These are phyloP conservation scores for Cynara cardunculus DNA, from an alignment of 129 eudicot genomes.

Conservation along the genomic window DNA sequence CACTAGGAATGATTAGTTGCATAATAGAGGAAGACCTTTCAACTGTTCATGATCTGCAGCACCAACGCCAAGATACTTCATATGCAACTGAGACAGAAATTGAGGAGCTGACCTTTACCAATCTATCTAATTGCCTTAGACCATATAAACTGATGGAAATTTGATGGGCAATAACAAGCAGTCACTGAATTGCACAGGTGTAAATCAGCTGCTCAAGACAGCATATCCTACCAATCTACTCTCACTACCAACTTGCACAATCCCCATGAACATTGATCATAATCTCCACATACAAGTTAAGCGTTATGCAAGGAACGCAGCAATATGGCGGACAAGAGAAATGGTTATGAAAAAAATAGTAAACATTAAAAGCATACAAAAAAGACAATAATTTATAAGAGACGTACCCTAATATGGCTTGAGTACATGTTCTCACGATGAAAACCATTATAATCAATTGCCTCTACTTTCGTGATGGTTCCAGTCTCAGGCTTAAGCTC, in stretches of 20 bases:
- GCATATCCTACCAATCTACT: not conserved
- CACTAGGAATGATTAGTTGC: too few species aligned
- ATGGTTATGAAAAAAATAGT: not conserved
- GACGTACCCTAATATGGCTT: slow-evolving; percentile 41
- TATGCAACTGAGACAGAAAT: not conserved
- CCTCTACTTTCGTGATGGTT: slow-evolving; percentile 44
- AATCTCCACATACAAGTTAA: not conserved
- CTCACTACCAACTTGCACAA: not conserved
- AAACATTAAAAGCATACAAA: not conserved
- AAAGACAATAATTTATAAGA: not conserved
- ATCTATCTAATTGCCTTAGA: not conserved
- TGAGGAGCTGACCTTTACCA: not conserved
- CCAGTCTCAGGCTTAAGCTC: slow-evolving; percentile 31
- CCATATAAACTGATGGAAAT: not conserved
- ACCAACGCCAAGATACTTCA: not conserved
- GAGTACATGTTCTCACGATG: slow-evolving; percentile 23
- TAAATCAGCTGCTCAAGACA: not conserved
- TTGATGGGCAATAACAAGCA: not conserved
- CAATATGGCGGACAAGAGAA: not conserved
- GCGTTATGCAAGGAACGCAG: not conserved
- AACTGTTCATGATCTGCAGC: too few species aligned
- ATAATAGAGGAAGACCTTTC: too few species aligned
- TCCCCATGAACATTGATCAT: not conserved
- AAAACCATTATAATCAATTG: slow-evolving; percentile 36
- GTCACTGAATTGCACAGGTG: not conserved